Conservation (phyloP, 176 grass and related monocot genomes). For the Aechmea fasciata region DNA sequence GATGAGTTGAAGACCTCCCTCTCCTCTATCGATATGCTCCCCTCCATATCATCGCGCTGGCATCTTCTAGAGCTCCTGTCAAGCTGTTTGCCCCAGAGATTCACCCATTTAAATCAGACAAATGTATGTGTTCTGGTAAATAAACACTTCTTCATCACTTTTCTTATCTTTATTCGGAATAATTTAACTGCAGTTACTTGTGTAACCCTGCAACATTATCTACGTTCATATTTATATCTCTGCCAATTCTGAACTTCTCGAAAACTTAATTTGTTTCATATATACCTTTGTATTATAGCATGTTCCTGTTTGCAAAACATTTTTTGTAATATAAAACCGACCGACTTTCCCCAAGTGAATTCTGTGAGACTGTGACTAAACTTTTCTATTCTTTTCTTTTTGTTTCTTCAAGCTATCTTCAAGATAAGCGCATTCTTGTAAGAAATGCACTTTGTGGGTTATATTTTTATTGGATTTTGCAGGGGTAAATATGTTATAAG, state of each 20-base stretch:
- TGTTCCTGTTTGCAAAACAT: too few species aligned
- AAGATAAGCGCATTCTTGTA: too few species aligned
- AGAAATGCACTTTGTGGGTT: too few species aligned
- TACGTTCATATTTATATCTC: neutral
- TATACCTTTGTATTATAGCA: too few species aligned
- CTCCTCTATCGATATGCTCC: slow-evolving; percentile 56
- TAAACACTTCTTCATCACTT: slow-evolving; percentile 6
- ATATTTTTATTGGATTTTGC: too few species aligned
- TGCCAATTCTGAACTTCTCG: neutral
- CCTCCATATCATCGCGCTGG: slow-evolving; percentile 39
- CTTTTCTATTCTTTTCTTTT: too few species aligned
- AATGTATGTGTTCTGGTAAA: slow-evolving; percentile 50
- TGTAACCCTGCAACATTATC: neutral
- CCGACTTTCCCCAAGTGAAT: too few species aligned
- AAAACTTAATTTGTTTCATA: slow-evolving; percentile 5
- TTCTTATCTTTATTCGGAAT: neutral
- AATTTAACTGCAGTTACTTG: neutral
- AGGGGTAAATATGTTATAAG: too few species aligned
- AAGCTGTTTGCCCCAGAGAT: slow-evolving; percentile 53
- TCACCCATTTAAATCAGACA: slow-evolving; percentile 51
- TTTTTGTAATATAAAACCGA: too few species aligned
- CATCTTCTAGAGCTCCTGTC: slow-evolving; percentile 64
- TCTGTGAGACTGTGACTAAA: too few species aligned
- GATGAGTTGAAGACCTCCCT: slow-evolving; percentile 55
- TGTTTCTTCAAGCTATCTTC: too few species aligned